Evolutionary conservation across 441 rosid species (phyloP).

Genomic region (Brassica hybrid): DNA sequence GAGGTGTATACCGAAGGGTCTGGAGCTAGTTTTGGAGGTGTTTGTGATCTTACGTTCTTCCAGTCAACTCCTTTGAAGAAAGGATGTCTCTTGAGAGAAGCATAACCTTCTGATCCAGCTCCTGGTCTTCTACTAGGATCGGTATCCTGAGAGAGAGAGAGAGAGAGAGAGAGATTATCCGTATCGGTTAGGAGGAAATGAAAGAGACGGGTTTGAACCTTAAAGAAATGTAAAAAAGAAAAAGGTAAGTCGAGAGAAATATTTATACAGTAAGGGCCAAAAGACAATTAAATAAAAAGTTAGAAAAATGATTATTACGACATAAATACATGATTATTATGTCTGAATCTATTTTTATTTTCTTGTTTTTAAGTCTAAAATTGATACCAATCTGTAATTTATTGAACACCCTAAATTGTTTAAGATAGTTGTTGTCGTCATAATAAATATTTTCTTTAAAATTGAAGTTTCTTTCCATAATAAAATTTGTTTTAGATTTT

Average conservation of each 20-base stretch:
- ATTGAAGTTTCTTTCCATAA: too few species aligned
- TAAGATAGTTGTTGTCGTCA: neutral
- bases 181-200: constrained; percentile 21
- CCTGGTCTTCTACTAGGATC: constrained; percentile 97
- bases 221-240: neutral
- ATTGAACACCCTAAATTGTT: neutral
- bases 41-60: constrained; percentile 71
- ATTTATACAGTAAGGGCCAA: neutral
- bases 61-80: constrained; percentile 91
- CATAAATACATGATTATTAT: neutral
- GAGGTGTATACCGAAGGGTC: constrained; percentile 59
- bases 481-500: too few species aligned
- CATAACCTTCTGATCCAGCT: constrained; percentile 89
- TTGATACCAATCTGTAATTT: neutral
- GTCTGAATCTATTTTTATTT: neutral
- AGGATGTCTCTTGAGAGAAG: constrained; percentile 82
- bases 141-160: constrained; percentile 65
- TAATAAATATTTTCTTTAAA: too few species aligned
- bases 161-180: too few species aligned
- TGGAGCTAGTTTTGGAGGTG: constrained; percentile 82
- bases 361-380: neutral
- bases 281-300: neutral
- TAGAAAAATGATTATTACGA: too few species aligned
- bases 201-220: constrained; percentile 8
- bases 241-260: neutral